Evolutionary conservation across 2,329 filamentous ascomycete species (phyloP), one percentile per base, ranked within the genome.

Genomic region (Talaromyces sp.): DNA sequence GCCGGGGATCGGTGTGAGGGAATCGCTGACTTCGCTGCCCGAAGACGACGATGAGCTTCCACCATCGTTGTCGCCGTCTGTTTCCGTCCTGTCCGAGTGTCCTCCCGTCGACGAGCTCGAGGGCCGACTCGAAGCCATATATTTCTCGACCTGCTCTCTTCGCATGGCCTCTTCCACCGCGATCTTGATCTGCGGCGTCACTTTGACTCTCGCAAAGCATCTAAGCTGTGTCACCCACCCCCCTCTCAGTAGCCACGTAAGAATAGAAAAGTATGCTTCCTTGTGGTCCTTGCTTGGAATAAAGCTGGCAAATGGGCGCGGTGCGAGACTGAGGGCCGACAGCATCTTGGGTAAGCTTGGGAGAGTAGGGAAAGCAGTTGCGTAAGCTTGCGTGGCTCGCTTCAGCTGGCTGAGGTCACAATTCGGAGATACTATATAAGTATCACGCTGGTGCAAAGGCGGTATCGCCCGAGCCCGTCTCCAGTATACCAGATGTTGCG

Each of bases 401-500:
- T 87, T 82, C 0, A 98, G 82, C 54, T 87, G 85, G 57, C 83
- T 80, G 68, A 92, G 84, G 69, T 96, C 89, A 64, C 92, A 92
- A 72, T 96, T 96, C 0, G 93, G 93, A 1, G 91, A 96, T 30
- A 97, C 85, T 36, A 98, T 89, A 74, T 98, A 99, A 11, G 88
- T 89, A 72, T 98, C 93, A 55, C 93, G 85, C 51, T 90, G 89
- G 70, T 97, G 92, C 6, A 99, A 84, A 0, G 95, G 95, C 4
- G 92, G 90, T 47, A 98, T 93, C 17, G 93, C 89, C 63, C 96
- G 90, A 54, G 93, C 95, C 61, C 93, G 89, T 27, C 95, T 88
- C 93, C 93, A 98, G 77, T 96, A 96, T 64, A 98, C 92, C 65
- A 99, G 88, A 77, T 98, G 95, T 62, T 91, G 90, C 10, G 93